Base-by-base conservation (phyloP, 2,329 filamentous ascomycete genomes). In the Huntiella abstrusa region DNA sequence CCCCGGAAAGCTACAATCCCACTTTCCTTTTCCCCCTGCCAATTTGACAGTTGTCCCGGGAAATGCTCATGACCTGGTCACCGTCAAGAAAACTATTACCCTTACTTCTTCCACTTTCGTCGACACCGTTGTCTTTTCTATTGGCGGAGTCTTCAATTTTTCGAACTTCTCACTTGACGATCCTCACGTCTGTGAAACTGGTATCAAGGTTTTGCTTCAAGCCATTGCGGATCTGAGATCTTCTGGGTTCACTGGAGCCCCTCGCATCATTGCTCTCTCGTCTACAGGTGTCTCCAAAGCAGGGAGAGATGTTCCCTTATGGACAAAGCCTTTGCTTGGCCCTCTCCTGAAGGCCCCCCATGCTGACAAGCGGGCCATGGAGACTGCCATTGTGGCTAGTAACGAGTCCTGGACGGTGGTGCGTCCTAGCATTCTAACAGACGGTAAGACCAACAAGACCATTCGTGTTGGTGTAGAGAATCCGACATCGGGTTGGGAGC, bases 321-420 rank as follows among this genome's bases (percentile, higher is more conserved):
- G 59, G 0, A 56, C 67, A 51, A 38, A 58, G 2, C 67, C 67
- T 0, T 49, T 72, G 7, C 72, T 71, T 52, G 55, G 60, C 6
- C 51, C 58, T 42, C 45, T 65, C 34, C 55, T 71, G 3, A 52
- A 53, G 34, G 57, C 58, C 22, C 64, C 69, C 8, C 68, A 69
- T 52, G 54, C 46, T 7, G 70, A 73, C 51, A 73, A 73, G 58
- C 56, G 54, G 42, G 57, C 54, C 17, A 68, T 70, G 65, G 69
- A 73, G 56, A 41, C 53, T 22, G 36, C 12, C 4, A 39, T 65
- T 4, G 42, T 35, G 0, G 54, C 33, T 2, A 55, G 55, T 40
- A 55, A 51, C 4, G 62, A 64, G 49, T 49, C 52, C n/a, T 65
- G 57, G 45, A 58, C 58, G n/a, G 43, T 65, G 12, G 56, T 66